A percentile compares a stretch with the other conserved stretches of the same genome.
Evolutionary conservation across 306 rosid species (phyloP).

Genomic region (Psophocarpus tetragonolobus): DNA sequence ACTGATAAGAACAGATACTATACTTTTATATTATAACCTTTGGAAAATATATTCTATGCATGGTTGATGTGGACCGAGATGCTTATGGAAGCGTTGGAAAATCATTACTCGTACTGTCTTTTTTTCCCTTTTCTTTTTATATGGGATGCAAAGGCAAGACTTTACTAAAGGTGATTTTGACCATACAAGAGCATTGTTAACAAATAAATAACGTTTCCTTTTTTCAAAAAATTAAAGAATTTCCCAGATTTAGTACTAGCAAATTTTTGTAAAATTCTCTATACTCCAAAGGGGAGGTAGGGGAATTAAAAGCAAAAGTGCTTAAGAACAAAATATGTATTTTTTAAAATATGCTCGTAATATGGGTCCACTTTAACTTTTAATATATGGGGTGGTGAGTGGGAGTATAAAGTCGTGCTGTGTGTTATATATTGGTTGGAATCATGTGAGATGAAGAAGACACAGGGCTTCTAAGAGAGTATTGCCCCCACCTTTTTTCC

Average conservation of each 20-base stretch:
- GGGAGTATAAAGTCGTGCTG: slow-evolving; percentile 50
- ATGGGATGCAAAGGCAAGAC: slow-evolving; percentile 47
- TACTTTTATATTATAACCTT: slow-evolving; percentile 26
- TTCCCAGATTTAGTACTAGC: slow-evolving; percentile 29
- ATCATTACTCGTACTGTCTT: slow-evolving; percentile 39
- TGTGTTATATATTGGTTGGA: slow-evolving; percentile 42
- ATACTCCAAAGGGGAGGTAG: slow-evolving; percentile 26
- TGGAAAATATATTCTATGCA: slow-evolving; percentile 39
- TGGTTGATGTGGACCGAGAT: slow-evolving; percentile 55
- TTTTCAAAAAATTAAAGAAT: neutral
- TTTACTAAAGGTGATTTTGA: slow-evolving; percentile 57
- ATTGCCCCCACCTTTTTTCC: slow-evolving; percentile 20
- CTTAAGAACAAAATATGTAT: slow-evolving; percentile 29
- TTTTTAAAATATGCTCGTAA: neutral
- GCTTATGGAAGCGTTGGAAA: slow-evolving; percentile 42
- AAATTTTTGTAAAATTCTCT: slow-evolving; percentile 13
- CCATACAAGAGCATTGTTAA: slow-evolving; percentile 30
- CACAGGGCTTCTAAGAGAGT: slow-evolving; percentile 1
- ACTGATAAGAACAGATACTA: slow-evolving; percentile 38
- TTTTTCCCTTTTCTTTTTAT: slow-evolving; percentile 31
- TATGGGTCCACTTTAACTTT: slow-evolving; percentile 37
- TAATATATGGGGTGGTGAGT: slow-evolving; percentile 54
- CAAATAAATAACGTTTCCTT: slow-evolving; percentile 2
- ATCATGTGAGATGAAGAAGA: slow-evolving; percentile 44
- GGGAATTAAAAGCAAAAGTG: slow-evolving; percentile 37